These are phyloP conservation scores for Globisporangium cylindrosporum DNA, from an alignment of 352 stramenopile genomes.

Conservation along the genomic window DNA sequence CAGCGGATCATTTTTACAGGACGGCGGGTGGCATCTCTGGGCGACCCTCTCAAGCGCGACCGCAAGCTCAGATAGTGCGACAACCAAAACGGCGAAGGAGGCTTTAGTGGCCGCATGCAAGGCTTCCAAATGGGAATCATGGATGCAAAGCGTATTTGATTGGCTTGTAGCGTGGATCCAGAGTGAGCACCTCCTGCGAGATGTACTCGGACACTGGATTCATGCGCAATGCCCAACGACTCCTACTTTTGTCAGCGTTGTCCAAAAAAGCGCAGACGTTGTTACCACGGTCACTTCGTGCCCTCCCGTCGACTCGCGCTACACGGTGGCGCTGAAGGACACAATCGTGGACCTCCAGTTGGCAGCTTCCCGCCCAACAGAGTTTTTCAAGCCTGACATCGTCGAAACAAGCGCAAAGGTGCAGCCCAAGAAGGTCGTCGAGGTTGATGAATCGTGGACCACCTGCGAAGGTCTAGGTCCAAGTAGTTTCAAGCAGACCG, in stretches of 20 bases:
- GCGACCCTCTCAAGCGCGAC: conserved; percentile 25
- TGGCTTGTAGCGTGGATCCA: conserved; percentile 53
- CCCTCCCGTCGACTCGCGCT: conserved; percentile 17
- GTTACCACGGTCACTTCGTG: conserved; percentile 26
- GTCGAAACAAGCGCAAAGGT: conserved; percentile 40
- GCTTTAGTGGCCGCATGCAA: conserved; percentile 27
- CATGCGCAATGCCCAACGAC: conserved; percentile 47
- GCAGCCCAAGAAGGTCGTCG: conserved; percentile 35
- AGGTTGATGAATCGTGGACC: conserved; percentile 38
- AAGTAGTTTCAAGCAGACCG: conserved; percentile 27
- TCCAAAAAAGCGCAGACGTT: conserved; percentile 16
- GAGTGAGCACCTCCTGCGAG: conserved; percentile 52
- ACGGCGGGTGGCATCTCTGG: conserved; percentile 43
- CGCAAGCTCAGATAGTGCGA: conserved; percentile 12
- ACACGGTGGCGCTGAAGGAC: conserved; percentile 28
- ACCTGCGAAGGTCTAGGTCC: conserved; percentile 25
- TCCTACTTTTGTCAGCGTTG: conserved; percentile 17
- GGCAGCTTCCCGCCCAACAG: conserved; percentile 37
- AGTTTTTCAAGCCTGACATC: conserved; percentile 47
- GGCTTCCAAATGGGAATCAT: conserved; percentile 36
- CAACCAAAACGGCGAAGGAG: conserved; percentile 16
- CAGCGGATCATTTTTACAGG: conserved; percentile 40
- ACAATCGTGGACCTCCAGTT: conserved; percentile 38
- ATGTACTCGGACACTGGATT: conserved; percentile 68
- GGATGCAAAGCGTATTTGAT: conserved; percentile 53